phyloP scores from a whole-genome alignment of 2,329 filamentous ascomycete genomes.

The Neopestalotiopsis sp. region DNA sequence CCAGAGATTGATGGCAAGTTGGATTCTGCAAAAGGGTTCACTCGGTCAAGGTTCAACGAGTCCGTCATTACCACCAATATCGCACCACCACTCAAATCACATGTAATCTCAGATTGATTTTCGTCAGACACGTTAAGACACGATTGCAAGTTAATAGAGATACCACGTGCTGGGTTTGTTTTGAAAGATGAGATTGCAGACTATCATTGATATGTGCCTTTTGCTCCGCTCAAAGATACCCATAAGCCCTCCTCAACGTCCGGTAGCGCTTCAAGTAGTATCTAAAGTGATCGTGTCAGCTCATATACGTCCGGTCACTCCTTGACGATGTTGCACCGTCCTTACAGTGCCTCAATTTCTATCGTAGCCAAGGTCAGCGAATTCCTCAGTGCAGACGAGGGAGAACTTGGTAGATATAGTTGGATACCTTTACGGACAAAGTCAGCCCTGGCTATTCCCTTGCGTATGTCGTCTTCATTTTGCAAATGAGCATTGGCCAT shows the following conservation, averaged over 20 bases:
- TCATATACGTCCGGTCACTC: neutral
- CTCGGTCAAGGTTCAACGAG: too few relatives aligned
- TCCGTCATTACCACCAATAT: neutral
- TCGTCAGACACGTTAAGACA: neutral
- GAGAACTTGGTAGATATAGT: constrained; percentile 1
- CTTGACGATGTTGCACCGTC: constrained; percentile 24
- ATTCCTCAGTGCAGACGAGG: too few relatives aligned
- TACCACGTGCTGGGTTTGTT: constrained; percentile 11
- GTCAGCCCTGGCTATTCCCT: constrained; percentile 77
- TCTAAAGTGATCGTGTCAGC: constrained; percentile 49
- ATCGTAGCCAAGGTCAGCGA: constrained; percentile 12
- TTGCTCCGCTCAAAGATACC: constrained; percentile 39
- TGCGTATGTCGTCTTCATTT: constrained; percentile 76
- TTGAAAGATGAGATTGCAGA: constrained; percentile 6
- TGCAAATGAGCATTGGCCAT: constrained; percentile 71
- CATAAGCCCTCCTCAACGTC: constrained; percentile 81
- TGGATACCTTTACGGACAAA: constrained; percentile 88
- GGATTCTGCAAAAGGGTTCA: too few relatives aligned
- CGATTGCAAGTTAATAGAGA: neutral
- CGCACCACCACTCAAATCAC: neutral
- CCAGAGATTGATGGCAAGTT: too few relatives aligned
- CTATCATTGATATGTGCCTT: neutral
- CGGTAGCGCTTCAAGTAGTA: constrained; percentile 94
- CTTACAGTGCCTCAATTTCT: constrained; percentile 94
- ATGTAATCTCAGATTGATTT: neutral